Base-by-base conservation (phyloP, 345 rosid species). In the Anacardium occidentale region DNA sequence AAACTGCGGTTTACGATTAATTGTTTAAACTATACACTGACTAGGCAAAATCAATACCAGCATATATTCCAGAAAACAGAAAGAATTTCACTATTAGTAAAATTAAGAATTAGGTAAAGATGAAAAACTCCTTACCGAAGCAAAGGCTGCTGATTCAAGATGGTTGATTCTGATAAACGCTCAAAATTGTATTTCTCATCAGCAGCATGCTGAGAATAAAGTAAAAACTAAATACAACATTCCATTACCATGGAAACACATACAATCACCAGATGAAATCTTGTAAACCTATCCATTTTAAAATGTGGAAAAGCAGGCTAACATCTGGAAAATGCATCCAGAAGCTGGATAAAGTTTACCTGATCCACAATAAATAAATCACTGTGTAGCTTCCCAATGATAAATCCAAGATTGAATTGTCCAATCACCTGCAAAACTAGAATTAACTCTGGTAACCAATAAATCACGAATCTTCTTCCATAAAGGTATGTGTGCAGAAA, bases 161-260 rank as follows among this genome's bases (percentile, higher is more conserved):
- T 83, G 47, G 99, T 95, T 72, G 98, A 89, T 74, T 84, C 84
- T 26, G 96, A 90, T 56, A 95, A 79, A 71, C 71, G 81, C 87
- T 95, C 99, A 77, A 89, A 95, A 84, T 95, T 95, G 80, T 85
- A 92, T 76, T 95, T 95, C 90, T 95, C 99, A 81, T 95, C 98
- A 17, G 99, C 99, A 71, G 99, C 99, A 85, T 95, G 99, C 99
- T 95, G 87, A 60, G 64, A 73, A 82, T 52, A 77, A 26, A 76
- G 53, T 74, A 73, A 74, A 69, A 17, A 63, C 12, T 63, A 50
- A 50, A 50, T 50, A 50, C 5, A 50, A 50, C 67, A 3, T 62
- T 12, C 47, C 21, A 75, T 37, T 40, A 22, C 32, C 15, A 45
- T 74, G 13, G 44, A 58, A 45, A 63, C 13, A 68, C 34, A 73